Base-by-base conservation (phyloP, 257 asterid genomes). In the Nicotiana obtusifolia region DNA sequence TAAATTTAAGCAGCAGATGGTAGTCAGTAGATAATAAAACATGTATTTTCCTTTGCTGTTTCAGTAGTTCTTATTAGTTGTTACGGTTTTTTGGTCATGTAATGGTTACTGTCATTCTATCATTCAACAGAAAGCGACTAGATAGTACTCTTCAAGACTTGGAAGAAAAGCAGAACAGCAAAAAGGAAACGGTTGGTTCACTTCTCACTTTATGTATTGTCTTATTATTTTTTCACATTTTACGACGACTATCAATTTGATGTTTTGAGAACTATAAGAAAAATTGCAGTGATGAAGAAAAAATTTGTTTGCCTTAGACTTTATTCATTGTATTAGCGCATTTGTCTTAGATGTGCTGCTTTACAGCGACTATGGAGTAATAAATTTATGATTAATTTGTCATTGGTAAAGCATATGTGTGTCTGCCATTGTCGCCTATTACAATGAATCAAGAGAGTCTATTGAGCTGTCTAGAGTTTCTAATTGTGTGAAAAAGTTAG, bases 131-230 rank as follows among this genome's bases (percentile, higher is more conserved):
- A 92, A 95, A 93, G 85, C 97, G 97, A 44, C 88, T 90, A 84
- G 97, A 94, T 90, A 86, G 89, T 33, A 88, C 91, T 68, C 96
- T 91, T 81, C 98, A 94, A 83, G 98, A 94, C 90, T 88, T 95
- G 86, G 97, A 95, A 83, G 99, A 92, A 85, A 94, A 93, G 88
- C 93, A 94, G 81, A 92, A 88, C 84, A 94, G 94, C 97, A 94
- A 93, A 86, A 94, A 94, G 90, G 99, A 95, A 87, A 92, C 91
- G 94, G 98, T 94, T 82, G 7, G 93, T 87, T 66, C 19, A 77
- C 79, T 26, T 64, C 78, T 84, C 66, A 17, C 33, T 53, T 24
- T 54, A 41, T n/a, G 30, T 78, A 33, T 66, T 77, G 3, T 82
- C 35, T 59, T 3, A 0, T 5, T n/a, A 57, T 7, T 16, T 41